Evolutionary conservation across 257 asterid genomes (phyloP), one percentile per base, ranked within the genome.

Genomic region (Coffea canephora): DNA sequence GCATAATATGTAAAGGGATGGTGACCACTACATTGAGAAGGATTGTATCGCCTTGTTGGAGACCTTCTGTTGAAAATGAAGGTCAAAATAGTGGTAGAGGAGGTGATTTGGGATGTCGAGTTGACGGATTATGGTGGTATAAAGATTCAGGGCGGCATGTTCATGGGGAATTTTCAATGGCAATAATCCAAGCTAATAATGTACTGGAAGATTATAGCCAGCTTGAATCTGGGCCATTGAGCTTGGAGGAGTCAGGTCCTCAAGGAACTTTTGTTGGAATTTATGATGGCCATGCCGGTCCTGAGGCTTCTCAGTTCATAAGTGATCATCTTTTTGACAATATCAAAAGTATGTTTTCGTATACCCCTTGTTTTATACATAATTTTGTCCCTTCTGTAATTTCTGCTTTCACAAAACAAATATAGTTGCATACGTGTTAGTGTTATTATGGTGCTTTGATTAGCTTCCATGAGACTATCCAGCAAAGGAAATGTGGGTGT

Each of bases 281-380:
- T 74, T 94, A 94, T 74, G 98, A 94, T 75, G 98, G 97, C 71
- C 98, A 94, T 87, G 98, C 88, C 16, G 98, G 98, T 80, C 90
- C 97, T 0, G 98, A 94, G 66, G 93, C 94, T 83, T 81, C 98
- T 12, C 85, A 73, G 70, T 94, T 94, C 78, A 86, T 94, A 74
- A 88, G 78, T 80, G 75, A 79, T 45, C 85, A 81, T 64, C 97
- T 94, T 79, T 92, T 94, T 46, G 82, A 87, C 75, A 89, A 92
- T 75, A 80, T 94, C 41, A 90, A 90, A 91, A 89, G 98, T 94
- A 92, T 66, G 91, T 27, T 62, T 67, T 76, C 69, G 43, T 54
- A 39, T 64, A 27, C 49, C 36, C 34, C 43, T 78, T 81, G 64
- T 57, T 69, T 6, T 31, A 31, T 62, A 5, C 71, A 21, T 55